Evolutionary conservation across 495 filamentous ascomycete genomes (phyloP), one percentile per base, ranked within the genome.

Genomic region (Xylaria acuta): DNA sequence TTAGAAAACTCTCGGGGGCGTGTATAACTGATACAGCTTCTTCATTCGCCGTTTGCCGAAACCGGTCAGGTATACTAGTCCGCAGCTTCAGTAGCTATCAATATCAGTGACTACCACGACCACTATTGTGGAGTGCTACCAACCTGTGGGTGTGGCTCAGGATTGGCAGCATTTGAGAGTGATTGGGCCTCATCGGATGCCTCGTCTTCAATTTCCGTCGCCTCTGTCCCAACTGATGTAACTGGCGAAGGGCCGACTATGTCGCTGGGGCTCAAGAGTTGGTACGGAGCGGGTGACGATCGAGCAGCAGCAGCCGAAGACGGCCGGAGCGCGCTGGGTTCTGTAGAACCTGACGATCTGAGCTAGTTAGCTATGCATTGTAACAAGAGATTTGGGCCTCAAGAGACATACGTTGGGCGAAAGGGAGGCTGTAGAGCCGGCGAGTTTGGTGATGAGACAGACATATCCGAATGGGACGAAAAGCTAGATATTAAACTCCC

Each of bases 11-110:
- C 74, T 91, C 82, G 5, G 94, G 94, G 27, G 92, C 93, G 83
- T 97, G 94, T 75, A 97, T 97, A 62, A 96, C 94, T 3, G 94
- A 97, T 70, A 91, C 86, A 30, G 93, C 88, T 65, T 95, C 93
- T 69, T 95, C 91, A 72, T 90, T 88, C 47, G 86, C 83, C 30
- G 86, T 84, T 69, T 84, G 82, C 75, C 85, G 86, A 70, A 85
- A 77, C 30, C 86, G 80, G 38, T 87, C 86, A 67, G 85, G 79
- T 16, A 90, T 80, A 68, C 88, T 87, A n/a, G 88, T 87, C 69
- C 85, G 90, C 40, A 90, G 84, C 78, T 91, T 90, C 85, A 91
- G 79, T 45, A 86, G 76, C 81, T 85, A 75, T 64, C 40, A 68
- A 56, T 20, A 41, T 72, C 25, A 67, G 63, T 16, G 5, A 66